Evolutionary conservation across 2,329 filamentous ascomycete genomes (phyloP).

Genomic region (Penicillium sclerotigenum): DNA sequence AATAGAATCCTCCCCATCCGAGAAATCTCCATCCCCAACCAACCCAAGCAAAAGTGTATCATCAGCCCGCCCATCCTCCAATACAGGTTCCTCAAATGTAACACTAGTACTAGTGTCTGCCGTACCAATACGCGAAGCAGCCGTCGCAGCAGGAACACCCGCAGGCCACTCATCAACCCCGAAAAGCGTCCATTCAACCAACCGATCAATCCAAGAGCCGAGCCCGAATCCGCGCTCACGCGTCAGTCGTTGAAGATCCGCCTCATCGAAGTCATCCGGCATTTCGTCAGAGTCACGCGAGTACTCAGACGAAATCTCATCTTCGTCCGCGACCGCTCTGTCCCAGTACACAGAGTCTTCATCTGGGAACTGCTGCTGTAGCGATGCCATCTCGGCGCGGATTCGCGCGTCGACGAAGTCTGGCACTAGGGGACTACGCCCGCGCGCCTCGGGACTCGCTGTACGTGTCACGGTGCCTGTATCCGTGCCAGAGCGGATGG

Average conservation of each 20-base stretch:
- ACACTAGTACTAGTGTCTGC: constrained; percentile 22
- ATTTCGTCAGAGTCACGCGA: constrained; percentile 23
- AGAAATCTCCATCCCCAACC: constrained; percentile 12
- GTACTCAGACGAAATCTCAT: constrained; percentile 32
- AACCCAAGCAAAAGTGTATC: constrained; percentile 14
- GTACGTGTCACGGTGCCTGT: constrained; percentile 1
- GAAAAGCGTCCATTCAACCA: constrained; percentile 59
- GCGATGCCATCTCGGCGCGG: constrained; percentile 39
- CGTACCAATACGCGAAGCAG: constrained; percentile 18
- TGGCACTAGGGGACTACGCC: constrained; percentile 32
- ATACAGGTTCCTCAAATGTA: constrained; percentile 21
- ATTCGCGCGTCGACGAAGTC: constrained; percentile 51
- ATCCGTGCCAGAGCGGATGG: neutral
- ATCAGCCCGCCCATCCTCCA: neutral
- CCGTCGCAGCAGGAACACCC: neutral
- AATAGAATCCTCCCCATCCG: constrained; percentile 16
- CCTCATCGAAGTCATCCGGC: constrained; percentile 48
- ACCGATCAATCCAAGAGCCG: constrained; percentile 55
- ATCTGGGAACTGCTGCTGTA: constrained; percentile 24
- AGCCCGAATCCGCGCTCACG: constrained; percentile 54
- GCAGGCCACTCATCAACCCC: constrained; percentile 47
- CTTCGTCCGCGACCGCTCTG: constrained; percentile 5
- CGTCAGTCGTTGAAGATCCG: constrained; percentile 52
- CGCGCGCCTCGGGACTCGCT: constrained; percentile 14
- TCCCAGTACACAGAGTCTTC: constrained; percentile 18